Base-by-base conservation (phyloP, 2,329 filamentous ascomycete species). In the Fusarium lateritium region DNA sequence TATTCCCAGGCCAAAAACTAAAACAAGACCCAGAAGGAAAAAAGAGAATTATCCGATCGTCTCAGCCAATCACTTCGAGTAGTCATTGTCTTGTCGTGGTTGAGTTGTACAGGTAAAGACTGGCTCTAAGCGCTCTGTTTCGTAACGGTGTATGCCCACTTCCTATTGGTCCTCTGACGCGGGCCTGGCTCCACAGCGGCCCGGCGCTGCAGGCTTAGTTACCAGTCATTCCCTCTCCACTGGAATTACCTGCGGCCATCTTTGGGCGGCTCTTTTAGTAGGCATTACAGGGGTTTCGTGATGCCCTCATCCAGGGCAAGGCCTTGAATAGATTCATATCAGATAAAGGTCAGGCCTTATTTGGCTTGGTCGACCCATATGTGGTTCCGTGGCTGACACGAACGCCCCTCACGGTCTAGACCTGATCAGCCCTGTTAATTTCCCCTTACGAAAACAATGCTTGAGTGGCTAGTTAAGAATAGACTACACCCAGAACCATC, bases 91-190 rank as follows among this genome's bases (percentile, higher is more conserved):
- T 66, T 49, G 43, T 50, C 52, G 11, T 60, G 19, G 44, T 33
- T 28, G 10, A 49, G 43, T 31, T 55, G 47, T 55, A 52, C 54
- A 11, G 24, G 33, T 33, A 66, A 57, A 49, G 42, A 52, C 53
- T 65, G 65, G 65, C 47, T 69, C 40, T 69, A 73, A 72, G 71
- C 71, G 71, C 71, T 71, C 60, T 57, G 66, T 75, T 70, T 75
- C 71, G 42, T 40, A 66, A 50, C 39, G 44, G 50, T 17, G 31
- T 51, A 56, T 54, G 49, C 57, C 59, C 70, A 49, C 50, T 51
- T 64, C 47, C 69, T 39, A 75, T 75, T 75, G 61, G 62, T 15
- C n/a, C 19, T 26, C 40, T 46, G 42, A 38, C 53, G 51, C 24
- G 31, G 52, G 52, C 24, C 56, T 38, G 34, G 26, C 59, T 59